These are phyloP conservation scores for Claviceps sp. DNA, from an alignment of 2,329 filamentous ascomycete genomes.

Conservation along the genomic window DNA sequence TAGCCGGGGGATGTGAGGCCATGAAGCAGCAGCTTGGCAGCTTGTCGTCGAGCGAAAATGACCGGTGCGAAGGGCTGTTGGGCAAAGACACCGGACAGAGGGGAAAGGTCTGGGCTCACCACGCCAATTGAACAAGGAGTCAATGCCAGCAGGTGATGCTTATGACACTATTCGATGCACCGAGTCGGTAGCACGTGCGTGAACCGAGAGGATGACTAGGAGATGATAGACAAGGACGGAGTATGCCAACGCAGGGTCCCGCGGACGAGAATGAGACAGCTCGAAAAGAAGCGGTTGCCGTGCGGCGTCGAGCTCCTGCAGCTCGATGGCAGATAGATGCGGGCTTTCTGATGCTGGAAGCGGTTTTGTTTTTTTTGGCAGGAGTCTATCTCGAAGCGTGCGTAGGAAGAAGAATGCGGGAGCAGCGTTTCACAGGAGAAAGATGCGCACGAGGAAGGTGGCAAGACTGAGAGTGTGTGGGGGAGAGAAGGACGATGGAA, in stretches of 20 bases:
- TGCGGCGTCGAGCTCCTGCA: neutral
- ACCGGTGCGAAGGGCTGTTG: too few relatives aligned
- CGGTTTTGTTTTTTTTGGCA: too few relatives aligned
- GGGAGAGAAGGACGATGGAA: neutral
- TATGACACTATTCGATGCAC: neutral
- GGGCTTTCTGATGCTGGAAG: too few relatives aligned
- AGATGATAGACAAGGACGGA: slow-evolving; percentile 1
- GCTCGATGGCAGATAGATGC: too few relatives aligned
- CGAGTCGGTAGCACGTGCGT: neutral
- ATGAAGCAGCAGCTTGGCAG: neutral
- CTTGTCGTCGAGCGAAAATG: too few relatives aligned
- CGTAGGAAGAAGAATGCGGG: neutral
- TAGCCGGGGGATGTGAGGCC: neutral
- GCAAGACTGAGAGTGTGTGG: neutral
- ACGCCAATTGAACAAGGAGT: neutral
- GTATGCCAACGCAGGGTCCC: neutral
- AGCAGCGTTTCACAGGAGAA: neutral
- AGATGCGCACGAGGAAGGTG: neutral
- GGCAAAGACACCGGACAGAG: neutral
- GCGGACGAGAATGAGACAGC: neutral
- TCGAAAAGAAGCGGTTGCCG: neutral
- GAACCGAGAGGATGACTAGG: neutral
- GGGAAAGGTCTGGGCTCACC: neutral
- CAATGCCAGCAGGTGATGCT: neutral
- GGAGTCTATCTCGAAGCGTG: neutral